Conservation (phyloP, 805 yeast species). For the Candida glaebosa region DNA sequence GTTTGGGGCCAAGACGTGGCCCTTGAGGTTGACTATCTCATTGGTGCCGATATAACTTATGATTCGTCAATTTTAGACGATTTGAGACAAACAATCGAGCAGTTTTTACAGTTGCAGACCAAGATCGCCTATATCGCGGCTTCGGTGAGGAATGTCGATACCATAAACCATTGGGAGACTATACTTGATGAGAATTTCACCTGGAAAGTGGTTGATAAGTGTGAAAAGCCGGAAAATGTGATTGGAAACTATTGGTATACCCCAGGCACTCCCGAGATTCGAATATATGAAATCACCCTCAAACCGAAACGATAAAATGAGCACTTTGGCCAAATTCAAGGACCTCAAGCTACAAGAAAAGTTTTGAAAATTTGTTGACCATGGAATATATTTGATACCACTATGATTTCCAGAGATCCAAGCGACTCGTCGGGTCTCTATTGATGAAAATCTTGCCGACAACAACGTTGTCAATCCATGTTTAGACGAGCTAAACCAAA, state of each 20-base stretch:
- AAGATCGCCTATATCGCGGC: slow-evolving; percentile 57
- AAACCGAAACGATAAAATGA: too few relatives aligned
- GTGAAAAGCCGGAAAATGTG: slow-evolving; percentile 11
- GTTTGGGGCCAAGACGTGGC: slow-evolving; percentile 54
- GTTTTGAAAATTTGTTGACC: too few relatives aligned
- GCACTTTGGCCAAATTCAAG: too few relatives aligned
- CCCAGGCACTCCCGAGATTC: slow-evolving; percentile 23
- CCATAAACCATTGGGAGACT: slow-evolving; percentile 32
- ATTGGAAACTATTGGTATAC: slow-evolving; percentile 19
- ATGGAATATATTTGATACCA: too few relatives aligned
- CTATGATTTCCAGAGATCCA: too few relatives aligned
- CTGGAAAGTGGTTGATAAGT: slow-evolving; percentile 17
- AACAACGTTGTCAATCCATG: too few relatives aligned
- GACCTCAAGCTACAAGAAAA: too few relatives aligned
- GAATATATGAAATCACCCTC: slow-evolving; percentile 20
- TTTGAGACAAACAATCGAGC: slow-evolving; percentile 49
- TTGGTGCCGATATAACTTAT: slow-evolving; percentile 90
- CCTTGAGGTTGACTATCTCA: slow-evolving; percentile 42
- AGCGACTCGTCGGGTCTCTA: too few relatives aligned
- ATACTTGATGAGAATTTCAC: slow-evolving; percentile 10
- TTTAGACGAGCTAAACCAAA: too few relatives aligned
- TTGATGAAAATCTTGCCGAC: too few relatives aligned
- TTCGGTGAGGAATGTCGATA: slow-evolving; percentile 58
- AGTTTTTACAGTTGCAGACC: slow-evolving; percentile 27
- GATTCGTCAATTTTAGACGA: slow-evolving; percentile 59